Conservation (phyloP, 2,329 filamentous ascomycete genomes). For the Allantophomopsis lycopodina region DNA sequence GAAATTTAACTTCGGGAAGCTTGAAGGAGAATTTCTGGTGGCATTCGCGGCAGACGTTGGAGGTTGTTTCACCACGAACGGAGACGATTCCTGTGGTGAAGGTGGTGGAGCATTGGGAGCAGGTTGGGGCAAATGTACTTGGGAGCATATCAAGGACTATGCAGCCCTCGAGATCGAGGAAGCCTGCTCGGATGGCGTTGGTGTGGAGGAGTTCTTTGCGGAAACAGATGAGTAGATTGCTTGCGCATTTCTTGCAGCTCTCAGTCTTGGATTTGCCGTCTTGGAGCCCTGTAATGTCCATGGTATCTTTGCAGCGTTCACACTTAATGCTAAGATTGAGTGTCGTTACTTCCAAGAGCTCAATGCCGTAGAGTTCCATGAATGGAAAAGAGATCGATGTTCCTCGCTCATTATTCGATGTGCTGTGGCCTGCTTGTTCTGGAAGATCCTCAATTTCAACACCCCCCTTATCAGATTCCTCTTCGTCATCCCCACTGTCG, state of each 20-base stretch:
- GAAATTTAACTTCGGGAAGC: slow-evolving; percentile 66
- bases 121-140: slow-evolving; percentile 69
- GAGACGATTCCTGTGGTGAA: slow-evolving; percentile 52
- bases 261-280: slow-evolving; percentile 34
- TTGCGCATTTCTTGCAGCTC: slow-evolving; percentile 46
- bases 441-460: slow-evolving; percentile 24
- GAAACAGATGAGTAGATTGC: slow-evolving; percentile 37
- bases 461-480: slow-evolving; percentile 20
- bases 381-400: slow-evolving; percentile 70
- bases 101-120: slow-evolving; percentile 58
- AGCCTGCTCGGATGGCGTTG: slow-evolving; percentile 62
- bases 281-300: slow-evolving; percentile 55
- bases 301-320: slow-evolving; percentile 60
- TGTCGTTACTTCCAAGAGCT: slow-evolving; percentile 55
- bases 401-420: slow-evolving; percentile 42
- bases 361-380: slow-evolving; percentile 64
- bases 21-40: slow-evolving; percentile 70
- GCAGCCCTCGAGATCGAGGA: slow-evolving; percentile 64
- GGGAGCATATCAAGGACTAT: slow-evolving; percentile 61
- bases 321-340: slow-evolving; percentile 65
- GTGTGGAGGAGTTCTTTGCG: slow-evolving; percentile 59
- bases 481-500: slow-evolving; percentile 22
- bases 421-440: slow-evolving; percentile 4
- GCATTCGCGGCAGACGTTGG: slow-evolving; percentile 67
- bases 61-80: slow-evolving; percentile 59